Evolutionary conservation across 2,329 filamentous ascomycete species (phyloP).

Genomic region (Colletotrichum cereale): DNA sequence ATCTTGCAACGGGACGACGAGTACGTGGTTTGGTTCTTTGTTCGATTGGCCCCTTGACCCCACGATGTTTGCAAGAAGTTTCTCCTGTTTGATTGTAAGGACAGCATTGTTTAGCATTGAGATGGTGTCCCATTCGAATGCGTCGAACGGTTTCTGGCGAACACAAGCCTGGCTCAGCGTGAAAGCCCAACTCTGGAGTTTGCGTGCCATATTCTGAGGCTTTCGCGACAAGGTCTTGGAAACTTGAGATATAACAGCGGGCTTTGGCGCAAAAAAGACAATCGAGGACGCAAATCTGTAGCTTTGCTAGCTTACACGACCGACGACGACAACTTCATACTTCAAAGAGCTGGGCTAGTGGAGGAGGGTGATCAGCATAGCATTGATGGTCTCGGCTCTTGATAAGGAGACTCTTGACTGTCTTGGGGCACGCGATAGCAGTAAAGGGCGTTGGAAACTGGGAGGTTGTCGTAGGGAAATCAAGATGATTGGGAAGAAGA

Average conservation of each 20-base stretch:
- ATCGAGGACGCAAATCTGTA: neutral
- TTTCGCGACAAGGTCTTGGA: too few species aligned
- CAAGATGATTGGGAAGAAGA: neutral
- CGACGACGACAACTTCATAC: neutral
- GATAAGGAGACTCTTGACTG: neutral
- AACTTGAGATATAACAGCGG: too few species aligned
- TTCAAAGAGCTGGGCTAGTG: neutral
- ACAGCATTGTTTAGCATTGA: slow-evolving; percentile 9
- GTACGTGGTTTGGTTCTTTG: slow-evolving; percentile 15
- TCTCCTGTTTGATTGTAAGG: slow-evolving; percentile 11
- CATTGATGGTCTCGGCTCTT: neutral
- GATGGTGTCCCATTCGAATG: neutral
- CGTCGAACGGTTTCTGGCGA: neutral
- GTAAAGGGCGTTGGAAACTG: neutral
- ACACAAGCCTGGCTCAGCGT: neutral
- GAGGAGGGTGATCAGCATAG: neutral
- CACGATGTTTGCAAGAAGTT: neutral
- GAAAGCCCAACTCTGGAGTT: slow-evolving; percentile 13
- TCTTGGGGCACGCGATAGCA: neutral
- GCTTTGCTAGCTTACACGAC: neutral
- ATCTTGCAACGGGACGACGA: slow-evolving; percentile 3
- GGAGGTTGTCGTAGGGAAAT: neutral
- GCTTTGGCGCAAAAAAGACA: neutral
- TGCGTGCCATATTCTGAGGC: slow-evolving; percentile 6
- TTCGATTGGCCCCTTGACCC: neutral